These are phyloP conservation scores for Plenodomus lindquistii DNA, from an alignment of 2,329 filamentous ascomycete genomes.

Conservation along the genomic window DNA sequence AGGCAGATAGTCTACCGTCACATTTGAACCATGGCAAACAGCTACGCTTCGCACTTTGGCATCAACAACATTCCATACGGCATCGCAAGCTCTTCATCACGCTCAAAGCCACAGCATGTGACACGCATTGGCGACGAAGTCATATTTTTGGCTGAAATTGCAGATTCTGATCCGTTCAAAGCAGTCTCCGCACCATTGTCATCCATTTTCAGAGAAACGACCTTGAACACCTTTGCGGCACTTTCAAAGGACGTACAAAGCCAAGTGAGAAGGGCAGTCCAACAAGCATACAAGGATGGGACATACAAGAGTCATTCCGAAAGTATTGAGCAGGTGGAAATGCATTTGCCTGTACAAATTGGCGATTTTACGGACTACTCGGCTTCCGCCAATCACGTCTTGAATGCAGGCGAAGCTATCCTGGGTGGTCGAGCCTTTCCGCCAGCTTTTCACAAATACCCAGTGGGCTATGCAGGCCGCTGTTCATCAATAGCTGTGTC, in stretches of 20 bases:
- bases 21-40: slow-evolving; percentile 17
- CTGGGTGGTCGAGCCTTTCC: slow-evolving; percentile 25
- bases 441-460: slow-evolving; percentile 33
- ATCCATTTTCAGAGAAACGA: slow-evolving; percentile 36
- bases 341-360: slow-evolving; percentile 61
- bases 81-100: slow-evolving; percentile 28
- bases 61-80: slow-evolving; percentile 40
- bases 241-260: slow-evolving; percentile 46
- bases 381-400: slow-evolving; percentile 57
- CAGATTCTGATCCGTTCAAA: slow-evolving; percentile 34
- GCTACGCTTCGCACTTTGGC: slow-evolving; percentile 33
- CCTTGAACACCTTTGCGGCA: slow-evolving; percentile 56
- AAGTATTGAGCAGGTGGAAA: slow-evolving; percentile 46
- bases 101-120: slow-evolving; percentile 48
- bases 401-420: slow-evolving; percentile 52
- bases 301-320: slow-evolving; percentile 17
- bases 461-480: slow-evolving; percentile 60
- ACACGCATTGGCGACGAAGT: slow-evolving; percentile 58
- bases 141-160: slow-evolving; percentile 56
- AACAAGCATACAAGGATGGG: slow-evolving; percentile 35
- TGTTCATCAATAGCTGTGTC: slow-evolving; percentile 57
- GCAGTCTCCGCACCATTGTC: slow-evolving; percentile 19
- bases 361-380: slow-evolving; percentile 64
- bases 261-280: slow-evolving; percentile 49
- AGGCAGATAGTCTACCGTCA: not conserved